Base-by-base conservation (phyloP, 352 stramenopile genomes). In the Poterioochromonas sp. region DNA sequence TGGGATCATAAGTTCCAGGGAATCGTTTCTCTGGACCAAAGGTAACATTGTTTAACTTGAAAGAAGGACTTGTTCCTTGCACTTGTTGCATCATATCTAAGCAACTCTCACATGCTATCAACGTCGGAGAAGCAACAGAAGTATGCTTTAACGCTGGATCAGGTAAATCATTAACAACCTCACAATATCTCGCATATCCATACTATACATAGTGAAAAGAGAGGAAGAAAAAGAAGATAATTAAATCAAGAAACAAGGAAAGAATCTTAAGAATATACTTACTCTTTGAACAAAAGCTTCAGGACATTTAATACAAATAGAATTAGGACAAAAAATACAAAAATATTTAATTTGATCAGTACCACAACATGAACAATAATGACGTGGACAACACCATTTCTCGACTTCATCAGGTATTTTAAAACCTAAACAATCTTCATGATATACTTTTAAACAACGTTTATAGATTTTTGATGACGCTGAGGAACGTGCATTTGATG, bases 371-470 rank as follows among this genome's bases (percentile, higher is more conserved):
- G 22, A 5, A 39, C 65, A 74, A 37, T 37, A 54, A 74, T 74
- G 65, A 5, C 65, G 5, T 12, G 41, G 41, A 54, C 65, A 74
- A 5, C 37, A 8, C 65, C 65, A 74, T 12, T 15, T 12, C 20
- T 37, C 29, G 3, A 15, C 65, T 34, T 74, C 43, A 37, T 11
- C 2, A 32, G 8, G 3, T 12, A 74, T 37, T 40, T 29, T 1
- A 54, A 40, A 74, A 8, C 32, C 65, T 18, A 74, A n/a, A n/a
- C 65, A 74, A 39, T 54, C 11, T 35, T 54, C 43, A 39, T 74
- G 65, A 35, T 74, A 74, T 35, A 74, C 65, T 35, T 74, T 74
- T 34, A 51, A n/a, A 35, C 65, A 74, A 35, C 65, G 15, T 11
- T 29, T 41, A 43, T 49, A 37, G 1, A 26, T 47, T 29, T 15